Conservation (phyloP, 768 basidiomycete genomes). For the Tricholoma sp. region DNA sequence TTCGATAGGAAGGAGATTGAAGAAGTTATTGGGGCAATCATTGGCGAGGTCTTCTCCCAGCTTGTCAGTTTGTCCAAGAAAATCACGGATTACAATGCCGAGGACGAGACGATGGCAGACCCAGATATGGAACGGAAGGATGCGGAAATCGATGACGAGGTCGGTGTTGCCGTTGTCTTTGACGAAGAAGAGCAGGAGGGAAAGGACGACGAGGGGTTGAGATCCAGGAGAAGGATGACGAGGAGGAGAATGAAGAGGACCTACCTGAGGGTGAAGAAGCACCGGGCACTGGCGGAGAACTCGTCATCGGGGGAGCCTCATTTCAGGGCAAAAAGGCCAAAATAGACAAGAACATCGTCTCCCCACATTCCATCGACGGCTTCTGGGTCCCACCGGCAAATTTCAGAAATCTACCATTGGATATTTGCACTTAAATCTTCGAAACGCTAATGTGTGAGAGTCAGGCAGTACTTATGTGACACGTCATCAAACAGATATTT, state of each 20-base stretch:
- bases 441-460: too few species aligned
- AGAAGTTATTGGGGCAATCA: slow-evolving; percentile 58
- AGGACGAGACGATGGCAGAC: slow-evolving; percentile 75
- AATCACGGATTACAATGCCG: slow-evolving; percentile 91
- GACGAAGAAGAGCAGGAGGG: slow-evolving; percentile 97
- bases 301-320: slow-evolving; percentile 74
- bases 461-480: too few species aligned
- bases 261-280: slow-evolving; percentile 40
- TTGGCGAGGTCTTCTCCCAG: slow-evolving; percentile 75
- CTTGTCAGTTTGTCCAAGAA: slow-evolving; percentile 86
- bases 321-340: slow-evolving; percentile 48
- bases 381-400: slow-evolving; percentile 98
- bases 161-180: slow-evolving; percentile 97
- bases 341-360: slow-evolving; percentile 72
- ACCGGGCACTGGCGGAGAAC: slow-evolving; percentile 50
- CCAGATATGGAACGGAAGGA: slow-evolving; percentile 78
- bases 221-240: slow-evolving; percentile 78
- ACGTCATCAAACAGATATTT: too few species aligned
- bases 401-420: slow-evolving; percentile 76
- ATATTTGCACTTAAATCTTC: too few species aligned
- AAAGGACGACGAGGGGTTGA: slow-evolving; percentile 88
- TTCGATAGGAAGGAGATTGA: slow-evolving; percentile 98
- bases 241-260: slow-evolving; percentile 59
- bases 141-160: slow-evolving; percentile 90
- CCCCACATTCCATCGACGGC: slow-evolving; percentile 88